Conservation (phyloP, 352 stramenopile genomes). For the Phytophthora chlamydospora region DNA sequence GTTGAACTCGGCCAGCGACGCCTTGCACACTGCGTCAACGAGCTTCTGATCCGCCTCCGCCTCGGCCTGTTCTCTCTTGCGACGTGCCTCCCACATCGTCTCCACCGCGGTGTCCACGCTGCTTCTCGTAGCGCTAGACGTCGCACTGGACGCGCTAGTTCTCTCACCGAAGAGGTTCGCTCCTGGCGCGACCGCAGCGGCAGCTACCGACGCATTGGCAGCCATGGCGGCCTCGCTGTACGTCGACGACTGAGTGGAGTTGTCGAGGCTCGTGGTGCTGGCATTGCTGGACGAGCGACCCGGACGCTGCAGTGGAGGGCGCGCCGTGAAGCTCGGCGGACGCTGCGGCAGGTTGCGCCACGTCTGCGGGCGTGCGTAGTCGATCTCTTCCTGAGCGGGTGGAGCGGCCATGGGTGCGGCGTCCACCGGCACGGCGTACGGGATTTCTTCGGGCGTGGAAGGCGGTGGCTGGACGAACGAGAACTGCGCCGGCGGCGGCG, state of each 20-base stretch:
- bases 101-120: conserved; percentile 50
- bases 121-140: conserved; percentile 28
- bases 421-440: conserved; percentile 34
- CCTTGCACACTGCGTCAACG: conserved; percentile 78
- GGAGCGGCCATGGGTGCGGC: conserved; percentile 12
- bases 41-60: conserved; percentile 73
- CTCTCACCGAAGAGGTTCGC: conserved; percentile 7
- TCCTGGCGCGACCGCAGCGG: conserved; percentile 10
- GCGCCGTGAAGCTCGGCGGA: conserved; percentile 13
- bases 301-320: conserved; percentile 8
- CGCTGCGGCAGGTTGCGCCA: conserved; percentile 50
- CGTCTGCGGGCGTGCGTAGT: conserved; percentile 48
- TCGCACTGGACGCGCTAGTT: conserved; percentile 21
- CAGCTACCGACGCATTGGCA: conserved; percentile 29
- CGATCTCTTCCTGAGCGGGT: conserved; percentile 16
- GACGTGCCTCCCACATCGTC: conserved; percentile 71
- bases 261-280: conserved; percentile 22
- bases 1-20: conserved; percentile 77
- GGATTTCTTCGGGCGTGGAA: conserved; percentile 7
- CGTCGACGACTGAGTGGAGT: conserved; percentile 12
- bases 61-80: conserved; percentile 55
- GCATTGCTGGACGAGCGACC: conserved; percentile 21
- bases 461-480: neutral
- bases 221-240: conserved; percentile 26
- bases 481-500: conserved; percentile 19